Evolutionary conservation across 139 green algal genomes (phyloP), one percentile per base, ranked within the genome.

Genomic region (Edaphochlamys debaryana): DNA sequence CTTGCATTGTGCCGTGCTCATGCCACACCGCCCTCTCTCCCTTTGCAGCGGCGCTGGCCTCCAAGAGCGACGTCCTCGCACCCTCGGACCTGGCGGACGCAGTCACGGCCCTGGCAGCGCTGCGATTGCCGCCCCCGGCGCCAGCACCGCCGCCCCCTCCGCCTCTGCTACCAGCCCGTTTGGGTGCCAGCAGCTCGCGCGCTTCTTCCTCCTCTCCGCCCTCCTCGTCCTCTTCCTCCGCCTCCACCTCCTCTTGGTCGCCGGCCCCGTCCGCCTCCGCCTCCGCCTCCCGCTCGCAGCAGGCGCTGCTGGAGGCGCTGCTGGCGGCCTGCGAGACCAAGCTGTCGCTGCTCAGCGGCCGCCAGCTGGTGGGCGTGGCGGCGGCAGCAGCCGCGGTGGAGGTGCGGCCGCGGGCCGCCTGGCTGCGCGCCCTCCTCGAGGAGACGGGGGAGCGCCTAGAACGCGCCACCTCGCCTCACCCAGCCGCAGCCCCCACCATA

Each of bases 41-140:
- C n/a, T n/a, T n/a, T n/a, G n/a, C 75, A 81, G 75, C 30, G 20
- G 32, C 75, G 19, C 75, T 81, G 58, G 75, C 60, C 0, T 71
- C 75, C 62, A 81, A 81, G 75, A 40, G 30, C 20, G 75, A 81
- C 60, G 75, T 81, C 30, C 60, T 81, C 42, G 75, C 40, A 1
- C 40, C 75, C 41, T 30, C 15, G 32, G 75, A 81, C 41, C n/a
- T 81, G 41, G 75, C 75, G 19, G 75, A 81, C 75, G 75, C 75
- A 5, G 40, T 72, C 30, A 36, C 32, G 8, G 75, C 75, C 4
- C 75, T 81, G 9, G 74, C 74, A 2, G 29, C 58, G 29, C 75
- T 81, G 4, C 73, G 38, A 25, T 58, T 25, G 32, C 73, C 5
- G 0, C 8, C 7, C 56, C 6, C 30, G 5, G 13, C 40, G 27